Evolutionary conservation across 108 stramenopile genomes (phyloP), one percentile per base, ranked within the genome.

Genomic region (Cyclotella distinguenda): DNA sequence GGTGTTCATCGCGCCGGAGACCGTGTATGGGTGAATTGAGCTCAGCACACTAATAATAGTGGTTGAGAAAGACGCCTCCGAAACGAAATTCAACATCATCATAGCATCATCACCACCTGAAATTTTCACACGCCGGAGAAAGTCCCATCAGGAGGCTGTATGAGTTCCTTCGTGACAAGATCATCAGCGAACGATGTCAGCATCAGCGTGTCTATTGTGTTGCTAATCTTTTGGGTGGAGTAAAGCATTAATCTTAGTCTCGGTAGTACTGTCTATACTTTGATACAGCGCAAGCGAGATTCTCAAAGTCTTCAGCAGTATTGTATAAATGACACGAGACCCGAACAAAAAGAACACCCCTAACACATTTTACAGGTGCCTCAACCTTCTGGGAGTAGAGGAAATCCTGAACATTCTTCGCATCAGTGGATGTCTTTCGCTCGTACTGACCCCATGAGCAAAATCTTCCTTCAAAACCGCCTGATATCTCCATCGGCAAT

Each of bases 321-420:
- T 88, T 88, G 60, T 88, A 88, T 6, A 88, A 23, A 48, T 88
- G 87, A 57, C 83, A 80, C 0, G 82, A 84, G 38, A 88, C 57
- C 18, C 87, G 66, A 3, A 79, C 83, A 68, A 78, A 85, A 13
- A 88, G 56, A 2, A 79, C 72, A 0, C 83, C 84, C 46, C 73
- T 62, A 26, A 88, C 58, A 42, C 84, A 86, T 50, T 88, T 88
- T 56, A 88, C 82, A 2, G 87, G 87, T 2, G 79, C 83, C 60
- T 88, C 87, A 16, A 85, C 79, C 10, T 54, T 36, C 1, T 80
- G 23, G 10, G 72, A 69, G 54, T 77, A 86, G 8, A 88, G 60
- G 45, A 55, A 85, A 55, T 88, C 87, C 69, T 88, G 87, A 6
- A 88, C 56, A 4, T 39, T 34, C 40, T 88, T 86, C 45, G 87